Evolutionary conservation across 2,329 filamentous ascomycete genomes (phyloP), one percentile per base, ranked within the genome.

Genomic region (Exophiala oligosperma): DNA sequence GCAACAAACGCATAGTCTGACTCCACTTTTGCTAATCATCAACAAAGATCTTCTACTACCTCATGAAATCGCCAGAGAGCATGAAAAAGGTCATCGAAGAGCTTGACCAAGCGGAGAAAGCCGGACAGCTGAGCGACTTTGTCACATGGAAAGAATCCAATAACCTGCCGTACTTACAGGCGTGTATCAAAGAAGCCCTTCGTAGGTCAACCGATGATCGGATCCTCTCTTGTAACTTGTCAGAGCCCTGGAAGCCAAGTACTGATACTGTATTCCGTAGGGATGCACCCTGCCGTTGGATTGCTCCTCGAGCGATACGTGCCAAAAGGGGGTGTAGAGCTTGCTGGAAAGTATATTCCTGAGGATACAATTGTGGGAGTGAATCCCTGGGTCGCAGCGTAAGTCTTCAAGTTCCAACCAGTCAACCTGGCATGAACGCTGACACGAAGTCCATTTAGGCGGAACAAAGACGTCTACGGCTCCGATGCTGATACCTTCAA

Each of bases 41-140:
- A 11, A 0, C 41, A 21, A 21, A 49, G 51, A 37, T 56, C 26
- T 52, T 50, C 32, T 26, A 74, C 77, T 65, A 70, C 83, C 83
- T 77, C 2, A 76, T 75, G 57, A 83, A 78, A 43, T 81, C 52
- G 7, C 57, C 57, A 37, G 26, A 46, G 4, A 49, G 40, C 37
- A 8, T 57, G 49, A n/a, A 55, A 21, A 55, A 40, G 26, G 46
- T 61, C 5, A 14, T 51, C 17, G 47, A 44, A 8, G 58, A 61
- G 44, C 17, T 63, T 11, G 37, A 52, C 24, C 49, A 55, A 23
- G 29, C 49, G 21, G 50, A 52, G 12, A 35, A 17, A 14, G 32
- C 35, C 3, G 58, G 61, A 29, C 35, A 49, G 11, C 26, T 61
- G 14, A 46, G 29, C 29, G 37, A 58, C 14, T 21, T 46, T 8